Evolutionary conservation across 75 land plant species (phyloP), one percentile per base, ranked within the genome.

Genomic region (Cryptomeria japonica): DNA sequence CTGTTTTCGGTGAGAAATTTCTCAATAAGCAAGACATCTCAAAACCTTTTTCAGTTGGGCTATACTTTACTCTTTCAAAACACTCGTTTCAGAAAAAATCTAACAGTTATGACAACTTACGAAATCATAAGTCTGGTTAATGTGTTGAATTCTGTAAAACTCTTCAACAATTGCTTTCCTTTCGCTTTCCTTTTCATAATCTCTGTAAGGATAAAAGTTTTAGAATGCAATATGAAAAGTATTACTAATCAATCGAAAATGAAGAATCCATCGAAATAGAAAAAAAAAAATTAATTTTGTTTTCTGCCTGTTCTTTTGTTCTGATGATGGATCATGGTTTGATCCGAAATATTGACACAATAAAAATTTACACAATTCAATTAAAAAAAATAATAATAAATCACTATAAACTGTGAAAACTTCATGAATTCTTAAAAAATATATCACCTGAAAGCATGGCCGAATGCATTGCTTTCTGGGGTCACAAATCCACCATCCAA

Each of bases 131-230:
- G 95, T 90, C 85, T 96, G 97, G 85, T 93, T 68, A 16, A 90
- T 93, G 88, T 96, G 97, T 39, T 96, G 91, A 41, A 86, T 88
- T 58, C 91, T 64, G 80, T 96, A 96, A 87, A 96, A 95, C 39
- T 93, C 93, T 86, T 94, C 94, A 44, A 96, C 97, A 0, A 78
- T 84, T 47, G 88, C 83, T 83, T 87, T 84, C 51, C 97, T 90
- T n/a, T 92, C 95, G 37, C 92, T 88, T 73, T 92, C 91, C 13
- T 90, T 93, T 12, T 95, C 92, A 58, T 93, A 96, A 51, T 91
- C 91, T 80, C 95, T 95, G 89, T 88, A 9, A 47, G 12, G 22
- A 3, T 7, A 1, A 32, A 8, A 41, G 49, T 36, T 49, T n/a
- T 31, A 82, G 18, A 19, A 6, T 28, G 13, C 19, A 22, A 31